These are phyloP conservation scores for Boletellus ananas DNA, from an alignment of 768 basidiomycete species.

Conservation along the genomic window DNA sequence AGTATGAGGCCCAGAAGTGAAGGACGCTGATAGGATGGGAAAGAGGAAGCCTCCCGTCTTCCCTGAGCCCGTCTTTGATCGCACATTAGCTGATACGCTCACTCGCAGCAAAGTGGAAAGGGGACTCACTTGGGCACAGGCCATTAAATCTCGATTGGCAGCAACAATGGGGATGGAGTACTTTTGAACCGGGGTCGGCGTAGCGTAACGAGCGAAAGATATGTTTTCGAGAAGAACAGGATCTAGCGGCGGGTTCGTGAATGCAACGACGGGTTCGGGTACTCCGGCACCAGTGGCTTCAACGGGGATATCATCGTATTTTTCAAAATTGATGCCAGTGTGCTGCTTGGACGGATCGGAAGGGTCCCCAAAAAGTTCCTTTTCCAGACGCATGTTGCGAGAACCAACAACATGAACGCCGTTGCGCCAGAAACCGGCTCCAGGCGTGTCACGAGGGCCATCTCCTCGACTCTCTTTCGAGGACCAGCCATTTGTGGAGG, in stretches of 20 bases:
- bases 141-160: slow-evolving; percentile 85
- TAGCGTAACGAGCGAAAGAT: slow-evolving; percentile 84
- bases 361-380: slow-evolving; percentile 91
- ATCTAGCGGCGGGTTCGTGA: slow-evolving; percentile 88
- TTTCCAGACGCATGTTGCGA: slow-evolving; percentile 86
- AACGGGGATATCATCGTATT: slow-evolving; percentile 99
- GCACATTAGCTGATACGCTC: slow-evolving; percentile 18
- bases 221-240: slow-evolving; percentile 95
- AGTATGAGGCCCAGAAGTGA: slow-evolving; percentile 72
- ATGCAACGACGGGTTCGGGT: slow-evolving; percentile 88
- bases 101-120: slow-evolving; percentile 2
- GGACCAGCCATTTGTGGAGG: slow-evolving; percentile 38
- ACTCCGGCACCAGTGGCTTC: slow-evolving; percentile 96
- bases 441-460: slow-evolving; percentile 46
- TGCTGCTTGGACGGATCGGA: slow-evolving; percentile 84
- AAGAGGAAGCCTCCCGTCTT: slow-evolving; percentile 99
- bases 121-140: slow-evolving; percentile 76
- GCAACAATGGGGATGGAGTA: slow-evolving; percentile 99
- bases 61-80: slow-evolving; percentile 89
- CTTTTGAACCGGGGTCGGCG: slow-evolving; percentile 98
- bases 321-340: slow-evolving; percentile 99
- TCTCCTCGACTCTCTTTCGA: slow-evolving; percentile 30
- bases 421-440: slow-evolving; percentile 77
- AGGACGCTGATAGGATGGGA: slow-evolving; percentile 95
- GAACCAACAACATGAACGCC: slow-evolving; percentile 82